Percentiles rank a stretch among this genome's conserved stretches.
Conservation (phyloP, 2,329 filamentous ascomycete species). For the Zymoseptoria brevis region DNA sequence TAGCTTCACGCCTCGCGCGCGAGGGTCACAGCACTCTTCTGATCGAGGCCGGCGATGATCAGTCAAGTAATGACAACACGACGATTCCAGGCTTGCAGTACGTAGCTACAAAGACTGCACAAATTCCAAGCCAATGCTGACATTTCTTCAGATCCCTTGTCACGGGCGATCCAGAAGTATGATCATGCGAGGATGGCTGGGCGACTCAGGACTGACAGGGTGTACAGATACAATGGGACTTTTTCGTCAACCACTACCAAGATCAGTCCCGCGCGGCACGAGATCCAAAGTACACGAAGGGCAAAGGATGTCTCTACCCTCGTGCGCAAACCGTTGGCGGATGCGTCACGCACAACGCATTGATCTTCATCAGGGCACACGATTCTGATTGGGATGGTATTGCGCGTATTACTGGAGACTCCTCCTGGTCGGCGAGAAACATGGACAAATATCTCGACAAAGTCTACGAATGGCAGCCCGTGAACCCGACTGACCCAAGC, state of each 20-base stretch:
- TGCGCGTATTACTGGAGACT: conserved; percentile 50
- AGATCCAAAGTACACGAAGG: conserved; percentile 48
- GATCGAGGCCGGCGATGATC: conserved; percentile 53
- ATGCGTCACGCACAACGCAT: conserved; percentile 50
- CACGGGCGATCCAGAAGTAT: not conserved
- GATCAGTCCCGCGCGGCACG: conserved; percentile 45
- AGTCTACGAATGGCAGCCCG: conserved; percentile 32
- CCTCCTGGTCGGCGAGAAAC: conserved; percentile 48
- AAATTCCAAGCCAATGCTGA: not conserved
- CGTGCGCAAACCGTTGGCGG: conserved; percentile 50
- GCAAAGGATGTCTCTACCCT: conserved; percentile 51
- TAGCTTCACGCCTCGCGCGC: conserved; percentile 50
- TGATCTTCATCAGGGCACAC: conserved; percentile 51
- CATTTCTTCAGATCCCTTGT: not conserved
- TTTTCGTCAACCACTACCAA: conserved; percentile 52
- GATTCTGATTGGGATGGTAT: conserved; percentile 54
- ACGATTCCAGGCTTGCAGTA: conserved; percentile 45
- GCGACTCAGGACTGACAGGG: not conserved
- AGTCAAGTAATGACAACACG: conserved; percentile 44
- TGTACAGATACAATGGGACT: conserved; percentile 31
- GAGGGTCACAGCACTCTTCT: conserved; percentile 53
- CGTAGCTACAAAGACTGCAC: not conserved
- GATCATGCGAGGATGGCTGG: not conserved
- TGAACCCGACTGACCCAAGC: conserved; percentile 15
- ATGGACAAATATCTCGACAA: conserved; percentile 51